Evolutionary conservation across 2,329 filamentous ascomycete genomes (phyloP), one percentile per base, ranked within the genome.

Genomic region (Ophiostoma australiae): DNA sequence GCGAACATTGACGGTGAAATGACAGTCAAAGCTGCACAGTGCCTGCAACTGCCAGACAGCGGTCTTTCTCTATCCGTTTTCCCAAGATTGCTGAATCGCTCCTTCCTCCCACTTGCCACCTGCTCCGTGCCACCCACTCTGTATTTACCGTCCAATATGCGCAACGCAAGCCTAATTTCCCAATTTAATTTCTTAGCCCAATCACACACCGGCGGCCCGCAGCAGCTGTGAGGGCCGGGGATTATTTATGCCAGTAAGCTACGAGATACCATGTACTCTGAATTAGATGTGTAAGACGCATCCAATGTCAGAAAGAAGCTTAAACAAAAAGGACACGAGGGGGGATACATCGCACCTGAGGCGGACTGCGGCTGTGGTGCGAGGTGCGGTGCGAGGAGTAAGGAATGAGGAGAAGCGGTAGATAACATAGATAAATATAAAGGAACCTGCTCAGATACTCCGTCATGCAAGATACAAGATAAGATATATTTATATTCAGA

Each of bases 101-200:
- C 44, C 44, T 48, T 17, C 44, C 44, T 48, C 41, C 17, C 44
- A 48, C 44, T 48, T 48, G 44, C 17, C 44, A 48, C 44, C 20
- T 48, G 44, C 17, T 48, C 44, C 44, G 44, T 20, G 17, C 44
- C 52, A 23, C 52, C 52, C 52, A 55, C 52, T 55, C 13, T 23
- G 17, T 8, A 27, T 13, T 27, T 27, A 27, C 52, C n/a, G n/a
- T 58, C 52, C 52, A 58, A 58, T 58, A 58, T 58, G 52, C 52
- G 52, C 44, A 48, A 58, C 52, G 52, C 52, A 58, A 58, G 52
- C 52, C 52, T 58, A 58, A 58, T 58, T 58, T 48, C 44, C 44
- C 44, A 48, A 48, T 48, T 58, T 58, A 31, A 58, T 58, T 58
- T 58, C 52, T 23, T 13, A 27, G n/a, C 27, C 52, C 52, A 55